phyloP scores from a whole-genome alignment of 768 basidiomycete species.

The Leccinum broughii region DNA sequence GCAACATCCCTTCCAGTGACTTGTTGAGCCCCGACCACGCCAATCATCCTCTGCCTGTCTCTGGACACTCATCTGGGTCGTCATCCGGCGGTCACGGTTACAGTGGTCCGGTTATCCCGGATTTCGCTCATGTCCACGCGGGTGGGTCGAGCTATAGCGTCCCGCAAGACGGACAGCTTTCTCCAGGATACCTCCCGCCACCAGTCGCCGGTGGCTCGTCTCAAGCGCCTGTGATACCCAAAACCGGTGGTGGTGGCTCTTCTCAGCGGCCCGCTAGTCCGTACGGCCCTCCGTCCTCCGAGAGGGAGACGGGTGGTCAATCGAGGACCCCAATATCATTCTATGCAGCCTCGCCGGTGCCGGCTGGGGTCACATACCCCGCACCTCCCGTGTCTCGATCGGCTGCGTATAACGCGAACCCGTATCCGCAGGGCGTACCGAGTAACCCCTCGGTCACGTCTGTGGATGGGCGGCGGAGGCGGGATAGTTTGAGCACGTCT shows the following conservation, averaged over 20 bases:
- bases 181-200: slow-evolving; percentile 14
- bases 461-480: slow-evolving; percentile 27
- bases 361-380: slow-evolving; percentile 28
- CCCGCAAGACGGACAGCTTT: slow-evolving; percentile 11
- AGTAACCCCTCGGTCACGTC: slow-evolving; percentile 24
- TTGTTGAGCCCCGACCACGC: slow-evolving; percentile 36
- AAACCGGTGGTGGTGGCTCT: slow-evolving; percentile 7
- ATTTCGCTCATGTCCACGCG: slow-evolving; percentile 9
- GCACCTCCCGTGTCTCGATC: slow-evolving; percentile 31
- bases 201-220: slow-evolving; percentile 2
- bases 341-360: slow-evolving; percentile 29
- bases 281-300: slow-evolving; percentile 18
- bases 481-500: slow-evolving; percentile 20
- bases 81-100: slow-evolving; percentile 13
- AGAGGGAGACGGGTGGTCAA: slow-evolving; percentile 17
- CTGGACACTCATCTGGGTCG: slow-evolving; percentile 13
- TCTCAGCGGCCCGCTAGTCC: slow-evolving; percentile 15
- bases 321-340: slow-evolving; percentile 25
- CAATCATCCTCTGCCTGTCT: slow-evolving; percentile 27
- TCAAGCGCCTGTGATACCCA: slow-evolving; percentile 28
- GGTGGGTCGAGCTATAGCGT: slow-evolving; percentile 18
- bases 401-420: slow-evolving; percentile 8
- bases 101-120: slow-evolving; percentile 16
- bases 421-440: slow-evolving; percentile 1
- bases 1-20: slow-evolving; percentile 9